A percentile compares a stretch with the other conserved stretches of the same genome.
phyloP scores from a whole-genome alignment of 768 basidiomycete genomes.

The Fistulinella prunicolor region DNA sequence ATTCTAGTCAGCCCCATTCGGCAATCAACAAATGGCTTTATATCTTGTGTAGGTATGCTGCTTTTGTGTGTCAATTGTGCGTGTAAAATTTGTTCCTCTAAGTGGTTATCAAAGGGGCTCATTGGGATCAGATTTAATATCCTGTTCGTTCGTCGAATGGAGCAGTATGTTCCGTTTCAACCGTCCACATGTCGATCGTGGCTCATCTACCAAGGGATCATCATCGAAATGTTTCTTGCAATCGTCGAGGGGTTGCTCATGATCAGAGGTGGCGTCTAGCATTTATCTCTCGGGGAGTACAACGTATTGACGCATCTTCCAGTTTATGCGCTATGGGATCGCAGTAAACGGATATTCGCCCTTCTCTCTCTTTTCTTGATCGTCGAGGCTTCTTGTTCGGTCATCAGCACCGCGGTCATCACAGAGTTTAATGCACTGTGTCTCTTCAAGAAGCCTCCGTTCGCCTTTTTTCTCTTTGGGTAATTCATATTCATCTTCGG shows the following conservation, averaged over 20 bases:
- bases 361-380: constrained; percentile 4
- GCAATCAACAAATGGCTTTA: constrained; percentile 7
- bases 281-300: background rate
- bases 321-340: constrained; percentile 8
- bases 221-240: constrained; percentile 2
- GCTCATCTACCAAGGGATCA: constrained; percentile 9
- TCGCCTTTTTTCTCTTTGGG: constrained; percentile 4
- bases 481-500: background rate
- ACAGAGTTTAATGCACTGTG: constrained; percentile 6
- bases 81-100: background rate
- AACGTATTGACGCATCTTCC: background rate
- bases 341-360: constrained; percentile 1
- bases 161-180: background rate
- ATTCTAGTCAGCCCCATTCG: background rate
- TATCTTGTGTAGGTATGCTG: constrained; percentile 8
- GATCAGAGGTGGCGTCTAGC: constrained; percentile 5
- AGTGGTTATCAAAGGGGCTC: background rate
- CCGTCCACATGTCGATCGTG: constrained; percentile 4
- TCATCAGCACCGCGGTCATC: background rate
- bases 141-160: constrained; percentile 5
- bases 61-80: constrained; percentile 7
- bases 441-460: constrained; percentile 2
- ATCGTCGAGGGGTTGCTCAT: constrained; percentile 12
- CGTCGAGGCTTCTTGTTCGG: background rate
- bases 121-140: background rate